phyloP scores from a whole-genome alignment of 1,284 basidiomycete species.

The Ustilago sp. region DNA sequence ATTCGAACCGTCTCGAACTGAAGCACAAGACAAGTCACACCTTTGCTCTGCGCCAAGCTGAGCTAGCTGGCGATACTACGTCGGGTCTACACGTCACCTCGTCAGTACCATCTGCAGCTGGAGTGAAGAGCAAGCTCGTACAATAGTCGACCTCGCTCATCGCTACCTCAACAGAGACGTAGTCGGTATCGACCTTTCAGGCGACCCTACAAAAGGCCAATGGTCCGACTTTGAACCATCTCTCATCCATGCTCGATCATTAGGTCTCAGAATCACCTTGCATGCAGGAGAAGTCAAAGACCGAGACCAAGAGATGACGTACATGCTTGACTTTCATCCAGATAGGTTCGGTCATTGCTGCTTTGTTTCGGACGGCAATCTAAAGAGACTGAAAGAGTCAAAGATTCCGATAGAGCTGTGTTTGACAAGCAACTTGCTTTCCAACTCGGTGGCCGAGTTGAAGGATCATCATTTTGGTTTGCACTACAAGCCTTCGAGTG shows the following conservation, averaged over 20 bases:
- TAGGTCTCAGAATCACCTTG: slow-evolving; percentile 42
- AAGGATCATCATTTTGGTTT: slow-evolving; percentile 30
- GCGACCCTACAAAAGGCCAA: slow-evolving; percentile 42
- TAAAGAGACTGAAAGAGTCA: slow-evolving; percentile 1
- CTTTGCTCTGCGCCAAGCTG: not conserved
- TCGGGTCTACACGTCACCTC: not conserved
- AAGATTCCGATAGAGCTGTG: slow-evolving; percentile 47
- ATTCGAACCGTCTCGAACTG: not conserved
- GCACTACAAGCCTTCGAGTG: slow-evolving; percentile 8
- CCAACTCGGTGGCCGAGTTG: slow-evolving; percentile 18
- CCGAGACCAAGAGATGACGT: slow-evolving; percentile 21
- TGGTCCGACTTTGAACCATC: slow-evolving; percentile 23
- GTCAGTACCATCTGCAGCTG: not conserved
- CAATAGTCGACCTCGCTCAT: slow-evolving; percentile 29
- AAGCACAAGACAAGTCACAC: not conserved
- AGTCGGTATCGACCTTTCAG: slow-evolving; percentile 46
- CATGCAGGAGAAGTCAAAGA: slow-evolving; percentile 46
- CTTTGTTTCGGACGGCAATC: slow-evolving; percentile 29
- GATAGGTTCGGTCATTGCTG: slow-evolving; percentile 52
- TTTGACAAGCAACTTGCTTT: slow-evolving; percentile 49
- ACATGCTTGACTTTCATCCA: slow-evolving; percentile 43
- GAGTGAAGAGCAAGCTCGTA: not conserved
- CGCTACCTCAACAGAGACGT: slow-evolving; percentile 15
- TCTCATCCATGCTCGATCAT: slow-evolving; percentile 12
- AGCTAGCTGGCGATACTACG: not conserved